Evolutionary conservation across 768 basidiomycete genomes (phyloP), one percentile per base, ranked within the genome.

Genomic region (Mycena sanguinolenta): DNA sequence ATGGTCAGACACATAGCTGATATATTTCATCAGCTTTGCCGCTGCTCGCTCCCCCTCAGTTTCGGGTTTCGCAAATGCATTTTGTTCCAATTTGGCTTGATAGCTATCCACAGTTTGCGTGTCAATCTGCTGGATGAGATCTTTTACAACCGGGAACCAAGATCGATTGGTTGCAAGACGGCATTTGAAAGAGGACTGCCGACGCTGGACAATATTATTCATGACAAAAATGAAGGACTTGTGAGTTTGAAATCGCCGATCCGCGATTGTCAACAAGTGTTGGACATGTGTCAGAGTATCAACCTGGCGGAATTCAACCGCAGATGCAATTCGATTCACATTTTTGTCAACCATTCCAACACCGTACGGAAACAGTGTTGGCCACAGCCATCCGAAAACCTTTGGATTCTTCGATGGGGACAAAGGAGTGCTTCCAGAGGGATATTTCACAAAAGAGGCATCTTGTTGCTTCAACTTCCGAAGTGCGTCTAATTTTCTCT

Each of bases 321-420:
- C 46, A 0, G 61, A 27, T 21, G 58, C 50, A 14, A 70, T 62
- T 25, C 58, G 28, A 1, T 63, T 58, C 42, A 62, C 57, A 27
- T 53, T 60, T 32, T 71, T 65, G 28, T 76, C 74, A 36, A 76
- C 65, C 62, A 70, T 72, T 17, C 75, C 75, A 21, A 73, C 65
- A 27, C 75, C 75, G 28, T 73, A 75, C 34, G 75, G 75, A 27
- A 76, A 76, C 13, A 76, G 63, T 30, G 74, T 75, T 36, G 75
- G 75, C 65, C 69, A 76, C 28, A 76, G 42, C 32, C 42, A 58
- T 17, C 69, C 71, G 61, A 52, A 76, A 28, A 76, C 55, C 13
- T 49, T 44, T 3, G 75, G 74, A 60, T 74, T 74, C 7, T 75
- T 58, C 25, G 38, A 44, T 25, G 74, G 73, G 16, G 67, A 46